These are phyloP conservation scores for Trichoderma brevicompactum DNA, from an alignment of 2,329 filamentous ascomycete species.

Conservation along the genomic window DNA sequence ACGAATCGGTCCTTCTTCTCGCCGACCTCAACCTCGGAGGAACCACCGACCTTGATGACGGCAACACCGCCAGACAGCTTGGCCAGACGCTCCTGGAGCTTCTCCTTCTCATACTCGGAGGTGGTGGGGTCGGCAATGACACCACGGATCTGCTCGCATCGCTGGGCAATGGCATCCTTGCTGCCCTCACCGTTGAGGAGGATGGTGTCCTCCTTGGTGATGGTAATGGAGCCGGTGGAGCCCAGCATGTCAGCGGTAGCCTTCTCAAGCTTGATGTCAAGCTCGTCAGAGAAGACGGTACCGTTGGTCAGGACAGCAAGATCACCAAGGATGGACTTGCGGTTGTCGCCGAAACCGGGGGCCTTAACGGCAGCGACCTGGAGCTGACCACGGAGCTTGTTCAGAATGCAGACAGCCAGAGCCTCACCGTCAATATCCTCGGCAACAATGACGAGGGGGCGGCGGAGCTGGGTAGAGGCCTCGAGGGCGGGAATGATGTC, in stretches of 20 bases:
- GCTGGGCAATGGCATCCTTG: conserved; percentile 92
- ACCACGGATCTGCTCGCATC: conserved; percentile 98
- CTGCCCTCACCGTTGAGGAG: conserved; percentile 94
- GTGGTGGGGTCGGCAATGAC: conserved; percentile 93
- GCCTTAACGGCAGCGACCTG: conserved; percentile 99
- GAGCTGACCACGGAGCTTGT: conserved; percentile 99
- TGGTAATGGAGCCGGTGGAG: conserved; percentile 96
- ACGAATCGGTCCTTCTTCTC: conserved; percentile 99
- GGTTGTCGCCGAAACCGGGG: conserved; percentile 98
- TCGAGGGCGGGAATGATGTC: conserved; percentile 98
- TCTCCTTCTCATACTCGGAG: conserved; percentile 99
- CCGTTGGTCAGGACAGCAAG: conserved; percentile 94
- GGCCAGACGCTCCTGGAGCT: conserved; percentile 98
- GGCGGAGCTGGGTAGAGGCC: conserved; percentile 91
- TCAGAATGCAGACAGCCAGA: conserved; percentile 97
- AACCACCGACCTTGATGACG: conserved; percentile 98
- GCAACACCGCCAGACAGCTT: conserved; percentile 99
- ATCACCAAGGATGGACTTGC: conserved; percentile 98
- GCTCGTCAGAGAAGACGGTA: conserved; percentile 97
- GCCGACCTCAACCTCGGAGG: conserved; percentile 96
- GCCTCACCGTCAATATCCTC: conserved; percentile 99
- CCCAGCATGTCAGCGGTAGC: conserved; percentile 94
- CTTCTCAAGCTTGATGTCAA: conserved; percentile 99
- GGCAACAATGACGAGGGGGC: conserved; percentile 96
- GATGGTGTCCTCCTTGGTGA: conserved; percentile 99